Evolutionary conservation across 23 red algal genomes (phyloP).

Genomic region (Cyanidium caldarium): DNA sequence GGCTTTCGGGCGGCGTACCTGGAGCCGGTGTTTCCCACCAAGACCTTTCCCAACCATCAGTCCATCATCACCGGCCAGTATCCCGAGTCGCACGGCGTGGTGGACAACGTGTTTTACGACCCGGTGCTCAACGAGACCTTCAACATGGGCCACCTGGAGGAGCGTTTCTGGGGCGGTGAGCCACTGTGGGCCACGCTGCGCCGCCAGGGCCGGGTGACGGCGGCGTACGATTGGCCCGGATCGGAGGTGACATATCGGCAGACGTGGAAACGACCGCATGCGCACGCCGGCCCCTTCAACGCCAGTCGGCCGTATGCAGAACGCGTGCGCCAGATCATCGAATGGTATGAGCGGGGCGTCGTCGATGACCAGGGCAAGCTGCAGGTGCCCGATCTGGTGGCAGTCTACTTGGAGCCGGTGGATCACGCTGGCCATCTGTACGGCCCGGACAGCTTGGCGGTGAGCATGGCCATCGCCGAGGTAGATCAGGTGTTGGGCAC

Average conservation of each 20-base stretch:
- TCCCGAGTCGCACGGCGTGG: slow-evolving; percentile 41
- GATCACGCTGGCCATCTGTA: slow-evolving; percentile 46
- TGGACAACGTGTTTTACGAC: slow-evolving; percentile 48
- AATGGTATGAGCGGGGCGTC: no score
- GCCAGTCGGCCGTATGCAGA: no score
- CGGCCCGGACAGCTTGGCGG: slow-evolving; percentile 23
- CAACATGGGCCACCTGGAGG: slow-evolving; percentile 11
- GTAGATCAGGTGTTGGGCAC: slow-evolving; percentile 20
- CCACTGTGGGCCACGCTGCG: slow-evolving; percentile 44
- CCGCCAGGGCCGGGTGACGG: slow-evolving; percentile 20
- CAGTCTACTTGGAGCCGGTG: slow-evolving; percentile 44
- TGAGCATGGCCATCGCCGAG: slow-evolving; percentile 21
- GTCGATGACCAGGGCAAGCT: no score
- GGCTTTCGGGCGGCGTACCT: slow-evolving; percentile 28
- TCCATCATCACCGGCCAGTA: slow-evolving; percentile 36
- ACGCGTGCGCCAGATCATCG: no score
- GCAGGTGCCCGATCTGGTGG: no score
- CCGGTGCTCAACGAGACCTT: slow-evolving; percentile 26
- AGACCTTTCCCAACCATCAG: slow-evolving; percentile 65
- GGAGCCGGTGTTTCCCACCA: slow-evolving; percentile 50
- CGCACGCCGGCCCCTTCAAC: no score
- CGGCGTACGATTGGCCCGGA: slow-evolving; percentile 41
- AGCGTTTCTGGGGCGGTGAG: slow-evolving; percentile 53
- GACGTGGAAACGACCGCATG: no score
- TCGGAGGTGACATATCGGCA: slow-evolving; percentile 34